A percentile compares a stretch with the other conserved stretches of the same genome.
These are phyloP conservation scores for Myxozyma kluyveri DNA, from an alignment of 805 yeast genomes.

Conservation along the genomic window DNA sequence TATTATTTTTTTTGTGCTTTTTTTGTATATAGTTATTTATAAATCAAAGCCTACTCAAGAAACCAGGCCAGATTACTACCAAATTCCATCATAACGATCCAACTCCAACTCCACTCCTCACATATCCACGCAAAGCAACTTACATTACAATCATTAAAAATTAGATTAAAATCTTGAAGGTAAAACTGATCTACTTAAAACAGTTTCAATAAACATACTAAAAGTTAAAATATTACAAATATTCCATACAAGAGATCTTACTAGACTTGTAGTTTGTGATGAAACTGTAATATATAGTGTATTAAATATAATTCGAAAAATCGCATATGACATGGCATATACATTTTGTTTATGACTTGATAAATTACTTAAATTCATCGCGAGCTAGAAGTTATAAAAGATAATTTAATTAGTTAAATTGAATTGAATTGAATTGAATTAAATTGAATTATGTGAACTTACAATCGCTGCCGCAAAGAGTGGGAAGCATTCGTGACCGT, in stretches of 20 bases:
- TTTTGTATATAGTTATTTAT: too few species aligned
- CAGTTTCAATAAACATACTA: constrained; percentile 21
- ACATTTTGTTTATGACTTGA: constrained; percentile 16
- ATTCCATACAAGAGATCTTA: constrained; percentile 23
- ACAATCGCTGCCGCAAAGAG: constrained; percentile 22
- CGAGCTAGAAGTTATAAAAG: constrained; percentile 3
- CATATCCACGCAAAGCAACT: not conserved
- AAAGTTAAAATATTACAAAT: constrained; percentile 17
- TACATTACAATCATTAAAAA: not conserved
- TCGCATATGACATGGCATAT: constrained; percentile 16
- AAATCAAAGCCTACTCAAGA: too few species aligned
- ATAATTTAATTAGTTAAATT: not conserved
- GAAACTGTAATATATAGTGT: constrained; percentile 11
- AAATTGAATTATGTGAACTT: not conserved
- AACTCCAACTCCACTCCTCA: too few species aligned
- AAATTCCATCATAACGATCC: too few species aligned
- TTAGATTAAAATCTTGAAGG: not conserved
- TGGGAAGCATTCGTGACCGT: constrained; percentile 23
- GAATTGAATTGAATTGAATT: not conserved
- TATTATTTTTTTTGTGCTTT: too few species aligned
- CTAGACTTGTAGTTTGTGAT: constrained; percentile 18
- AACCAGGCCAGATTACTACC: too few species aligned
- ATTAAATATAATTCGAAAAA: constrained; percentile 12
- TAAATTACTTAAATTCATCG: constrained; percentile 12
- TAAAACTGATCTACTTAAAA: not conserved